Base-by-base conservation (phyloP, 345 rosid species). In the Iberis pinnata region DNA sequence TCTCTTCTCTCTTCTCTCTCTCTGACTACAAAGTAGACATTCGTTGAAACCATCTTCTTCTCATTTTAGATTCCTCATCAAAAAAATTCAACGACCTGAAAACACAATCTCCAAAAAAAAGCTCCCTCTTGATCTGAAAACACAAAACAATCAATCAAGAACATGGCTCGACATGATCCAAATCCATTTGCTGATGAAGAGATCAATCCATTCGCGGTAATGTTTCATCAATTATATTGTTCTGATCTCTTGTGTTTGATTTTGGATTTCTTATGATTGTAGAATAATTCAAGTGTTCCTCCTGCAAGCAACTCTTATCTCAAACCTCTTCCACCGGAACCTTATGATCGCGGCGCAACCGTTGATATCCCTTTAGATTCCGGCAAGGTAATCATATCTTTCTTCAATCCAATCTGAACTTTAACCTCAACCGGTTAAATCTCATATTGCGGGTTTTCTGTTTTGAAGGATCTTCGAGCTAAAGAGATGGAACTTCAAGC, bases 401-500 rank as follows among this genome's bases (percentile, higher is more conserved):
- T 18, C n/a, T 6, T 8, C n/a, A n/a, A n/a, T 14, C 41, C 41
- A 47, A 22, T 26, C 19, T 65, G 24, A 44, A 32, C 37, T 41
- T 50, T 7, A 22, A 47, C 25, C 20, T 38, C 32, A 56, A 44
- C 25, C 14, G 6, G 2, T 3, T 5, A 0, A n/a, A 48, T 37
- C 52, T 45, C 32, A 35, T 61, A 33, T 51, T 15, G 10, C 15
- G 41, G 35, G 41, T 61, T 55, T 18, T 47, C 43, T n/a, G n/a
- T n/a, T 37, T 61, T 61, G 13, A 49, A 93, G 99, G 97, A 88
- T 70, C 56, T 88, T 11, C 84, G 78, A 71, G 73, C 82, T 14
- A 88, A 75, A 79, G 97, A 93, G 77, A 86, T 72, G 82, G 94
- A 86, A 62, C 99, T 93, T 56, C 90, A 80, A 46, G 92, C 86